phyloP scores from a whole-genome alignment of 2,329 filamentous ascomycete species.

The Exophiala calicioides region DNA sequence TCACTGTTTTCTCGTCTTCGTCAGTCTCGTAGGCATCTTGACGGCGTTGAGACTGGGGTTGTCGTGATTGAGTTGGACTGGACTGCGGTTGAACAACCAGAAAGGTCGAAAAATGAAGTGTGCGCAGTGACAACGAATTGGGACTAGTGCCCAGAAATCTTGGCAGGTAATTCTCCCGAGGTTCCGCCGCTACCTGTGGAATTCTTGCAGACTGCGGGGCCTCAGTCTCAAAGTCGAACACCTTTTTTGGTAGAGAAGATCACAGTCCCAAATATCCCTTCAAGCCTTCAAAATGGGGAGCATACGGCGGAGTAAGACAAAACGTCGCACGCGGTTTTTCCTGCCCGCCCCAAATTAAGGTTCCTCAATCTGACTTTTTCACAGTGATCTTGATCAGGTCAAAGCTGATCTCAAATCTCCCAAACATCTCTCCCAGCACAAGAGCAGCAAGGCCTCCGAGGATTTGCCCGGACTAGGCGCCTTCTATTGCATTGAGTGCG shows the following conservation, averaged over 20 bases:
- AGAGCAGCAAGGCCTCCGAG: slow-evolving; percentile 75
- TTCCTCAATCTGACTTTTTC: neutral
- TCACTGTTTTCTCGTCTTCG: slow-evolving; percentile 53
- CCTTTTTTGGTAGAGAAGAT: slow-evolving; percentile 7
- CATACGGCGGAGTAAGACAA: slow-evolving; percentile 68
- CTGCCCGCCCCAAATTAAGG: slow-evolving; percentile 5
- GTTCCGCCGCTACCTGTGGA: too few relatives aligned
- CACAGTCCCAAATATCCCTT: neutral
- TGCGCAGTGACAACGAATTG: neutral
- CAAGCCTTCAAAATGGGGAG: slow-evolving; percentile 62
- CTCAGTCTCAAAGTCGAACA: too few relatives aligned
- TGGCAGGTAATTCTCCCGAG: neutral
- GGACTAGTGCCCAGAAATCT: slow-evolving; percentile 7
- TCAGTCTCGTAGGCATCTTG: slow-evolving; percentile 55
- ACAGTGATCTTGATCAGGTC: slow-evolving; percentile 89
- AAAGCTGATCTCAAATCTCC: slow-evolving; percentile 76
- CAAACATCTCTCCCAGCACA: slow-evolving; percentile 77
- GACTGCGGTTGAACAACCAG: neutral
- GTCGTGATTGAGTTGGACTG: slow-evolving; percentile 21
- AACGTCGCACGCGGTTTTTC: slow-evolving; percentile 66
- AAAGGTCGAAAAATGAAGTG: neutral
- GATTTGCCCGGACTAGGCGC: slow-evolving; percentile 84
- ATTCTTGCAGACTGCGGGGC: neutral
- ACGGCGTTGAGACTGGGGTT: slow-evolving; percentile 36
- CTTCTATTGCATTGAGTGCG: slow-evolving; percentile 88